Conservation (phyloP, 345 rosid genomes). For the Eucalyptus cladocalyx region DNA sequence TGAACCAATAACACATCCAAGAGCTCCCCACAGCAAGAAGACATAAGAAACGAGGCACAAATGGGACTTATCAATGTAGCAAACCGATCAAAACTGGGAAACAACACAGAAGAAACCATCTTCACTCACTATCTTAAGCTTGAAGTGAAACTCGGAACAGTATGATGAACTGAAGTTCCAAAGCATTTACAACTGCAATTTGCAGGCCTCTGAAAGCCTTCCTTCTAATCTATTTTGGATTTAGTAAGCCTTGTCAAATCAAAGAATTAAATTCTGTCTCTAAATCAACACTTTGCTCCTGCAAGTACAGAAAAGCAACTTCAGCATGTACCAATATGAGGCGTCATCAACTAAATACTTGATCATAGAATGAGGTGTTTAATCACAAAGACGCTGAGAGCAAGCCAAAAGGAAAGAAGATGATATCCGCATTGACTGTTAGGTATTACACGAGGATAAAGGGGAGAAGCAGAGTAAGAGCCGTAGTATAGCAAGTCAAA, state of each 20-base stretch:
- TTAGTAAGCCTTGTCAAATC: not conserved
- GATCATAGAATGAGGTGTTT: not conserved
- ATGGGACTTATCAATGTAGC: not conserved
- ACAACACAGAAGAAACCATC: not conserved
- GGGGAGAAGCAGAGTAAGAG: not conserved
- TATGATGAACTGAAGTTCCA: conserved; percentile 1
- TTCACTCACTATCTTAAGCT: not conserved
- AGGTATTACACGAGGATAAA: not conserved
- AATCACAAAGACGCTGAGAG: not conserved
- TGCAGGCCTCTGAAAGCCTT: not conserved
- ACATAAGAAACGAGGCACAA: not conserved
- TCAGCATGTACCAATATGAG: not conserved
- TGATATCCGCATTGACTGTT: not conserved
- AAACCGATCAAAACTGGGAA: not conserved
- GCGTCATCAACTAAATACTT: not conserved
- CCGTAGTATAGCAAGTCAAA: not conserved
- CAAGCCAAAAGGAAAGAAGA: not conserved
- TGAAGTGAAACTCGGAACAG: not conserved
- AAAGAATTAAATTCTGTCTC: conserved; percentile 5
- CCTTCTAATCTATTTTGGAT: conserved; percentile 8
- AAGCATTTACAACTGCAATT: conserved; percentile 20
- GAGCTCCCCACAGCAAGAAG: not conserved
- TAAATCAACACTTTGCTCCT: conserved; percentile 95
- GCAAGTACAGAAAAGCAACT: conserved; percentile 5
- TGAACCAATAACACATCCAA: not conserved